These are phyloP conservation scores for Emergomyces pasteurianus DNA, from an alignment of 2,329 filamentous ascomycete genomes.

Conservation along the genomic window DNA sequence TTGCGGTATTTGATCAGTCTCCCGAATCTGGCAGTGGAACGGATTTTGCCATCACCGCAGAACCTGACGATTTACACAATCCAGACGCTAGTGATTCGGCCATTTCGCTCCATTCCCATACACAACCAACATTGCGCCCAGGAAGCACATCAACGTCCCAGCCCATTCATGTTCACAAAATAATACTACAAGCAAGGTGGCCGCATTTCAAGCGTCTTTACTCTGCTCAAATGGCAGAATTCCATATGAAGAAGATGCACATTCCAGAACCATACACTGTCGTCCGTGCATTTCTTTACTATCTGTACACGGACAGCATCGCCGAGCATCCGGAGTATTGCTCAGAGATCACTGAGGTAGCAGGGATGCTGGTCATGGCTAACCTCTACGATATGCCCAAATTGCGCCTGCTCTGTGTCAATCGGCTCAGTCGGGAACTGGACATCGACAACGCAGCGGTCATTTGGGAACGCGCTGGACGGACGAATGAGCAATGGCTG, in stretches of 20 bases:
- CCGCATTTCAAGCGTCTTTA: slow-evolving; percentile 91
- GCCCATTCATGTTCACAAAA: slow-evolving; percentile 87
- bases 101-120: slow-evolving; percentile 21
- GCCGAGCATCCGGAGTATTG: slow-evolving; percentile 46
- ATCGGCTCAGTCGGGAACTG: slow-evolving; percentile 77
- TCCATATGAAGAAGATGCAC: slow-evolving; percentile 94
- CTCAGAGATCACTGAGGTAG: slow-evolving; percentile 64
- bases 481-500: slow-evolving; percentile 88
- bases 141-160: slow-evolving; percentile 48
- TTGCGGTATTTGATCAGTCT: slow-evolving; percentile 72
- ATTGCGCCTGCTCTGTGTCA: slow-evolving; percentile 79
- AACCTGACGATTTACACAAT: slow-evolving; percentile 50
- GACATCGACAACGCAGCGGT: slow-evolving; percentile 91
- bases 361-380: slow-evolving; percentile 89
- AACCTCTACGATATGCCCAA: slow-evolving; percentile 97
- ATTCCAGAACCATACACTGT: slow-evolving; percentile 93
- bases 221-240: slow-evolving; percentile 90
- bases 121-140: slow-evolving; percentile 23
- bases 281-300: slow-evolving; percentile 89
- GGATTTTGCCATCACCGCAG: slow-evolving; percentile 83
- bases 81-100: slow-evolving; percentile 55
- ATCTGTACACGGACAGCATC: slow-evolving; percentile 93
- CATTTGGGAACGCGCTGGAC: slow-evolving; percentile 86
- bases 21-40: slow-evolving; percentile 76
- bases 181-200: slow-evolving; percentile 92